These are phyloP conservation scores for Coleophoma eucalyptorum DNA, from an alignment of 2,329 filamentous ascomycete genomes.

Conservation along the genomic window DNA sequence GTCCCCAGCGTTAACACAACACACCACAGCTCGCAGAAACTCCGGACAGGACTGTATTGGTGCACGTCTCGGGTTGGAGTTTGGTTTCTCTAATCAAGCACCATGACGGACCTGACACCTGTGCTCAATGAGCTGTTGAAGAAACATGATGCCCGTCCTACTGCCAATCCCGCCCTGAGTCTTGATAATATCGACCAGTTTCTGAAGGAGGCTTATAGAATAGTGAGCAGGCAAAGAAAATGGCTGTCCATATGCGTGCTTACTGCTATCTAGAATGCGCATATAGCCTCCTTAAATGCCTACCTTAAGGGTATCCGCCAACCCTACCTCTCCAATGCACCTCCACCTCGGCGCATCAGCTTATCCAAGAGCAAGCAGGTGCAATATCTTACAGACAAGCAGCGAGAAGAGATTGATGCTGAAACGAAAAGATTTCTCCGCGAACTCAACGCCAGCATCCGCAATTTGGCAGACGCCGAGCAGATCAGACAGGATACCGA, in stretches of 20 bases:
- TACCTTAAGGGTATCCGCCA: conserved; percentile 83
- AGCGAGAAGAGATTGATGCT: conserved; percentile 83
- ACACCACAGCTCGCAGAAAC: too few relatives aligned
- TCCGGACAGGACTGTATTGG: too few relatives aligned
- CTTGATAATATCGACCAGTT: conserved; percentile 72
- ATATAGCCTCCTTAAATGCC: conserved; percentile 74
- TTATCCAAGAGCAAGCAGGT: conserved; percentile 22
- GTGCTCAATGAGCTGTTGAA: conserved; percentile 66
- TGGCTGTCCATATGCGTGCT: not conserved
- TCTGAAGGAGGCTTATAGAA: conserved; percentile 88
- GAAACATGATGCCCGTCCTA: conserved; percentile 49
- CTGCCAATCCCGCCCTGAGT: conserved; percentile 25
- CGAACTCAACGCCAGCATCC: conserved; percentile 79
- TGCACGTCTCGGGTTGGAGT: too few relatives aligned
- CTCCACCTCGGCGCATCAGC: conserved; percentile 43
- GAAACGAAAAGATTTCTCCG: conserved; percentile 82
- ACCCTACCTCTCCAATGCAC: conserved; percentile 82
- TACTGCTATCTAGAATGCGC: conserved; percentile 61
- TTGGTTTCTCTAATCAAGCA: not conserved
- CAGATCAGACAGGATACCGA: conserved; percentile 76
- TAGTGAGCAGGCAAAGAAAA: conserved; percentile 51
- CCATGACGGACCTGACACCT: conserved; percentile 61
- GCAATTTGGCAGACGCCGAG: conserved; percentile 76
- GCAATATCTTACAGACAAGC: conserved; percentile 62
- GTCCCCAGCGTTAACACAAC: too few relatives aligned